phyloP scores from a whole-genome alignment of 1,284 basidiomycete genomes.

The Earliella scabrosa region DNA sequence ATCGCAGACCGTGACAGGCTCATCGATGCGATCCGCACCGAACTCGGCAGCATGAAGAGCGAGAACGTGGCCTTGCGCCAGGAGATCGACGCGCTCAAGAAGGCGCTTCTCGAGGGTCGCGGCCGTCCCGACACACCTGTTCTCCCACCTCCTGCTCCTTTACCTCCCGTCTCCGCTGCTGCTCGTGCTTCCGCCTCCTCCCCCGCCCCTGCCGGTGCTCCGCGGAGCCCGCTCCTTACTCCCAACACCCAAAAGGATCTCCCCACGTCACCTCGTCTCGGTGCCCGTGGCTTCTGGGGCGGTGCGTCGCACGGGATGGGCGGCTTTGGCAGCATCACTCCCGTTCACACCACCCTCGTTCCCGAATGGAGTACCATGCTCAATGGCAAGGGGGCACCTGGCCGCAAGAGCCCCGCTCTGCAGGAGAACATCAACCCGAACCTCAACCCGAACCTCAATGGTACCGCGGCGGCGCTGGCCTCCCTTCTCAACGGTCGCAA shows the following conservation, averaged over 20 bases:
- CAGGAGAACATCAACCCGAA: constrained; percentile 86
- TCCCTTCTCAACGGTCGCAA: constrained; percentile 14
- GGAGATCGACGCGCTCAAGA: constrained; percentile 86
- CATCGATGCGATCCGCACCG: constrained; percentile 86
- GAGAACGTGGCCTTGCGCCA: constrained; percentile 88
- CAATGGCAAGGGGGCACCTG: constrained; percentile 37
- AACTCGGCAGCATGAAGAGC: constrained; percentile 77
- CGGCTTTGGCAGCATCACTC: constrained; percentile 71
- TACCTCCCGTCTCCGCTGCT: constrained; percentile 38
- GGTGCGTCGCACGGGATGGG: constrained; percentile 48
- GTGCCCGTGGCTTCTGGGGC: constrained; percentile 72
- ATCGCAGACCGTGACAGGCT: constrained; percentile 92
- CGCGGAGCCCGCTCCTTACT: constrained; percentile 50
- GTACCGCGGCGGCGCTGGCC: constrained; percentile 21
- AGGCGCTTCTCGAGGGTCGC: constrained; percentile 70
- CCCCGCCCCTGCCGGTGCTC: constrained; percentile 28
- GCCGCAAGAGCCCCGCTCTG: constrained; percentile 37
- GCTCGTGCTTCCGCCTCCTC: constrained; percentile 26
- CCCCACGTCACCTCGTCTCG: constrained; percentile 61
- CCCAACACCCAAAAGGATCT: constrained; percentile 88
- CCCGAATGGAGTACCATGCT: constrained; percentile 52
- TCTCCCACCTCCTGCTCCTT: constrained; percentile 52
- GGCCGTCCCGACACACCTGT: constrained; percentile 39
- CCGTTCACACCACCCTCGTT: constrained; percentile 84
- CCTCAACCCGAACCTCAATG: constrained; percentile 74